Percentiles rank a stretch among this genome's conserved stretches.
phyloP scores from a whole-genome alignment of 495 filamentous ascomycete genomes.

The Aspergillus funiculosus region DNA sequence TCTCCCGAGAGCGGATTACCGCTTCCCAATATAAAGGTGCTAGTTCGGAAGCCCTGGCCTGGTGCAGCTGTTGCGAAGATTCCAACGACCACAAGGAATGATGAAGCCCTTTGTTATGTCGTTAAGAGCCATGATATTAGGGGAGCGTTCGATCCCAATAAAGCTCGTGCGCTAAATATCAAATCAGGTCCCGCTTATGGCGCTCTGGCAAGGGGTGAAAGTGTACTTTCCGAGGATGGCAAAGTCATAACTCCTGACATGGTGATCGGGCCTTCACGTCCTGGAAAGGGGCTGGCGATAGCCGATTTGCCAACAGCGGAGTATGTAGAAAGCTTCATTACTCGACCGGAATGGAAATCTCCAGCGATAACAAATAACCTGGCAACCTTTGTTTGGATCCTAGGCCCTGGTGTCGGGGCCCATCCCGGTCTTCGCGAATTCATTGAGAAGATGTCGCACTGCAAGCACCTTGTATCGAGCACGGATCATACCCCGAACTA shows the following conservation, averaged over 20 bases:
- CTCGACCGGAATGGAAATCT: constrained; percentile 67
- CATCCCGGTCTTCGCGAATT: constrained; percentile 61
- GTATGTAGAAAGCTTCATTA: constrained; percentile 62
- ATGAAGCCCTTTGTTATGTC: constrained; percentile 76
- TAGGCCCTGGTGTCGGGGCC: constrained; percentile 59
- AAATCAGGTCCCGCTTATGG: constrained; percentile 48
- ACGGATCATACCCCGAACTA: constrained; percentile 65
- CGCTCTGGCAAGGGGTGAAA: constrained; percentile 45
- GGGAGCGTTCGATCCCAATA: constrained; percentile 69
- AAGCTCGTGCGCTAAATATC: constrained; percentile 57
- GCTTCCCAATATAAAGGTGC: constrained; percentile 62
- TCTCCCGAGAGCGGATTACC: constrained; percentile 43
- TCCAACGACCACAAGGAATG: constrained; percentile 57
- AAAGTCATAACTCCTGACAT: constrained; percentile 56
- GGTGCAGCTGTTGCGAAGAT: constrained; percentile 57
- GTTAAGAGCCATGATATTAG: constrained; percentile 65
- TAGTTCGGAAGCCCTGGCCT: constrained; percentile 80
- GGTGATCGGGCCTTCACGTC: constrained; percentile 53
- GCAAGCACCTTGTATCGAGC: constrained; percentile 73
- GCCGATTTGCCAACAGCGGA: constrained; percentile 65
- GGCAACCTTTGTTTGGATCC: constrained; percentile 70
- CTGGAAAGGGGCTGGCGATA: constrained; percentile 65
- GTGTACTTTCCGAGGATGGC: constrained; percentile 51
- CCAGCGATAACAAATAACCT: constrained; percentile 59
- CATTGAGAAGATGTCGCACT: constrained; percentile 51